Evolutionary conservation across 768 basidiomycete species (phyloP).

Genomic region (Suillus occidentalis): DNA sequence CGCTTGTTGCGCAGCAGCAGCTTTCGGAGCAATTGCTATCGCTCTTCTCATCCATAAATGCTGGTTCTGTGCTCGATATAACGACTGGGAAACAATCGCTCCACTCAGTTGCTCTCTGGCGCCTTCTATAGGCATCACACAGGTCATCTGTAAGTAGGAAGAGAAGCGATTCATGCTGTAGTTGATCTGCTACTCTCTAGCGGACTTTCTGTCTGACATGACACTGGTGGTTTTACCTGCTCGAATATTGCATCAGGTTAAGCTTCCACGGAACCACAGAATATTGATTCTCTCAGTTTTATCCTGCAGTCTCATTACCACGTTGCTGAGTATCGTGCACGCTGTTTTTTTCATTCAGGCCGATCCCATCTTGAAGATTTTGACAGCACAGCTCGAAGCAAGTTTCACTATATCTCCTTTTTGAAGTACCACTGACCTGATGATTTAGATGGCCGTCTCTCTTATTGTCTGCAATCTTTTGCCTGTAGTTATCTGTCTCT

Average conservation of each 20-base stretch:
- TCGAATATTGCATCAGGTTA: conserved; percentile 9
- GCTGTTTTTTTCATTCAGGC: conserved; percentile 9
- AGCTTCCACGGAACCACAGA: conserved; percentile 8
- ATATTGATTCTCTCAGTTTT: conserved; percentile 13
- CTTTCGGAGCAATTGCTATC: conserved; percentile 5
- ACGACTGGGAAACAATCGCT: conserved; percentile 1
- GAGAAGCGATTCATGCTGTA: no score
- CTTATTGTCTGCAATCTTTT: conserved; percentile 19
- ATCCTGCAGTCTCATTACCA: conserved; percentile 11
- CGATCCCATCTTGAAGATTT: conserved; percentile 3
- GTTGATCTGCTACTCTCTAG: conserved; percentile 11
- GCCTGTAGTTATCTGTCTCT: conserved; percentile 16
- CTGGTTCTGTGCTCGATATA: conserved; percentile 10
- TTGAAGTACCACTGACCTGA: conserved; percentile 5
- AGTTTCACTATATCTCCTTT: background rate
- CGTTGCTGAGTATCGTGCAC: conserved; percentile 10
- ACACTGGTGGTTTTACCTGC: conserved; percentile 15
- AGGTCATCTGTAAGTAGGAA: conserved; percentile 10
- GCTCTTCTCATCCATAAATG: conserved; percentile 10
- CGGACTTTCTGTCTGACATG: conserved; percentile 21
- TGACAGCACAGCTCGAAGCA: conserved; percentile 17
- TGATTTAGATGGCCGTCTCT: conserved; percentile 17
- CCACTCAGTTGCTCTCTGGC: conserved; percentile 8
- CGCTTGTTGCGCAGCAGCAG: conserved; percentile 1
- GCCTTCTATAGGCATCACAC: background rate